Base-by-base conservation (phyloP, 2,329 filamentous ascomycete genomes). In the Colletotrichum lentis region DNA sequence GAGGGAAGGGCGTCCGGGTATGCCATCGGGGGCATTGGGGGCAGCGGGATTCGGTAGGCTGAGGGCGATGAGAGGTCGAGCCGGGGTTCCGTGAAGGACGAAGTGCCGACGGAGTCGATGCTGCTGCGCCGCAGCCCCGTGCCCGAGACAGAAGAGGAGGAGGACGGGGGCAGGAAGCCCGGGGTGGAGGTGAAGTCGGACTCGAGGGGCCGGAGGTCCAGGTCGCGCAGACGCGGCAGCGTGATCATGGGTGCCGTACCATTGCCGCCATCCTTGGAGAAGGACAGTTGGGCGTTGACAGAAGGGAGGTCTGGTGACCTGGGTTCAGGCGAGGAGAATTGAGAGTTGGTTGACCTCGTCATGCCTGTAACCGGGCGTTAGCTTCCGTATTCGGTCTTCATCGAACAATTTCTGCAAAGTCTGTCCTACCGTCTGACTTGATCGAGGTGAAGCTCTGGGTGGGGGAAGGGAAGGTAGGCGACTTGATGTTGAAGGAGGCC, bases 401-500 rank as follows among this genome's bases (percentile, higher is more conserved):
- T 27, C 14, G 18, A 27, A 20, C 2, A 16, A 31, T 18, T 16
- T 35, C 20, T 3, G 41, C n/a, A 11, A 24, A 20, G 3, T 20
- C 3, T 31, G 5, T n/a, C 55, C 31, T 68, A 64, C 59, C 64
- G 35, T 64, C 68, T 53, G 64, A 63, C 60, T 49, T 63, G 22
- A 64, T 53, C 14, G 68, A 64, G 31, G 64, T 60, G 55, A 67
- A 67, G 50, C 66, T 69, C 49, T 69, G 66, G 2, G 66, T 66
- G 27, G 66, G 66, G 10, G 66, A 67, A 44, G 64, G 67, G 27
- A 67, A 41, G 8, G 59, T 63, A 22, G 64, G 67, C 20, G 60
- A 67, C 47, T 69, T 69, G 37, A 69, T 41, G 58, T 67, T 69
- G 67, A 69, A 69, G 35, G 67, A 62, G 37, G 67, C 62, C 69